Base-by-base conservation (phyloP, 257 asterid genomes). In the Agastache rugosa region DNA sequence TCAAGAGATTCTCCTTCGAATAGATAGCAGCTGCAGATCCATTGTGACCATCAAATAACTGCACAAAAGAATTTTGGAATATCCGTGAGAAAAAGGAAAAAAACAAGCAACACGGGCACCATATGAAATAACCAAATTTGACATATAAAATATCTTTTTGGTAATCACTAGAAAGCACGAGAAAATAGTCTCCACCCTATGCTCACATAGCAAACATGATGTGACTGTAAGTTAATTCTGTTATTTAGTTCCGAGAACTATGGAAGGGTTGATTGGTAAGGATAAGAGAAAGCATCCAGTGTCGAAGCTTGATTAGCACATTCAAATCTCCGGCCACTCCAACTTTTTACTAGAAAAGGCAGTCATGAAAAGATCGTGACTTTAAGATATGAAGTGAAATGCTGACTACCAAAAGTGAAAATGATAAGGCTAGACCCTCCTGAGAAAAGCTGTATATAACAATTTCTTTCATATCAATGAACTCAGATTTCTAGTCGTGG, bases 11-110 rank as follows among this genome's bases (percentile, higher is more conserved):
- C 80, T 94, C 99, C 78, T 92, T 94, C 17, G 97, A 27, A 77
- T 94, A 94, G 81, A 90, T 85, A 62, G 99, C 99, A 34, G 99
- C 99, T 63, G 96, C 97, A 65, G 99, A 87, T 79, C 99, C 99
- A 78, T 94, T 94, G 79, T 94, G 99, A 61, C 99, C 99, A 80
- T 94, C 99, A 78, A 94, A 92, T 80, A 94, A 78, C 99, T 94
- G 93, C 70, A 81, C 73, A 59, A 44, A 41, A 56, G 71, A 75
- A 74, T 1, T 73, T 70, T 53, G 11, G 31, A 79, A 73, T 63
- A 48, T 42, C 29, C 4, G 54, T 75, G 22, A 60, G 65, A 15
- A 45, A 63, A 74, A 59, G 23, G 58, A 59, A 61, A 63, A 11
- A n/a, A 59, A 63, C n/a, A 27, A 4, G 47, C 25, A 9, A 7